Conservation (phyloP, 352 stramenopile species). For the Phytophthora colocasiae region DNA sequence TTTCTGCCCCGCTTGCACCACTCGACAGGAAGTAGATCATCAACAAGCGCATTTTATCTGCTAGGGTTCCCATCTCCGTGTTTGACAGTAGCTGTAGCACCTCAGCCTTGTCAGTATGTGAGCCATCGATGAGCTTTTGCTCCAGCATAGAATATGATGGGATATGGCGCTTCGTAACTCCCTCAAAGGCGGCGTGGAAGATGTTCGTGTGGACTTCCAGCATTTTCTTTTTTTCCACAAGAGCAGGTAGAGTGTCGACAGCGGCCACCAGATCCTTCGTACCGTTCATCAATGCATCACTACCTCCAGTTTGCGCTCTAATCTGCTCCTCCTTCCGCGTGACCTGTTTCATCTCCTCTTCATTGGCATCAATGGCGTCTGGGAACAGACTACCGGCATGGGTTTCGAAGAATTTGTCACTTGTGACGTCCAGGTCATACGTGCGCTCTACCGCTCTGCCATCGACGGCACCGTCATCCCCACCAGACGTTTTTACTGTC, state of each 20-base stretch:
- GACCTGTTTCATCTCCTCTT: constrained; percentile 90
- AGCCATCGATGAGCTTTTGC: constrained; percentile 88
- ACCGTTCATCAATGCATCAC: constrained; percentile 69
- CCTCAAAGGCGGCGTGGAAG: constrained; percentile 85
- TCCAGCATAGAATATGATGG: constrained; percentile 87
- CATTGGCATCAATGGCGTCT: constrained; percentile 87
- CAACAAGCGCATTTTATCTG: constrained; percentile 85
- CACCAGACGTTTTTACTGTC: constrained; percentile 63
- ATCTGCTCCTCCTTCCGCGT: constrained; percentile 89
- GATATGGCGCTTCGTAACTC: constrained; percentile 80
- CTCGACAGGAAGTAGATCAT: constrained; percentile 91
- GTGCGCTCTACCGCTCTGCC: constrained; percentile 60
- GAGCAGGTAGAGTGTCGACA: constrained; percentile 82
- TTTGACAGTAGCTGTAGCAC: constrained; percentile 73
- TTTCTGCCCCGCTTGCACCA: constrained; percentile 70
- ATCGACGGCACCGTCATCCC: constrained; percentile 40
- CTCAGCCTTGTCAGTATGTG: constrained; percentile 71
- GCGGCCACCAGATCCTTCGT: constrained; percentile 86
- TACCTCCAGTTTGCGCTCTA: constrained; percentile 72
- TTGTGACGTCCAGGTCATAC: constrained; percentile 85
- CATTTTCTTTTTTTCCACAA: constrained; percentile 91
- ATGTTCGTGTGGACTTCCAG: constrained; percentile 91
- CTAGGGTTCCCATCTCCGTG: constrained; percentile 69
- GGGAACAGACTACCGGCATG: constrained; percentile 81
- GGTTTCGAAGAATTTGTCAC: constrained; percentile 85